Evolutionary conservation across 768 basidiomycete species (phyloP).

Genomic region (button mushroom (Agaricus bisporus)): DNA sequence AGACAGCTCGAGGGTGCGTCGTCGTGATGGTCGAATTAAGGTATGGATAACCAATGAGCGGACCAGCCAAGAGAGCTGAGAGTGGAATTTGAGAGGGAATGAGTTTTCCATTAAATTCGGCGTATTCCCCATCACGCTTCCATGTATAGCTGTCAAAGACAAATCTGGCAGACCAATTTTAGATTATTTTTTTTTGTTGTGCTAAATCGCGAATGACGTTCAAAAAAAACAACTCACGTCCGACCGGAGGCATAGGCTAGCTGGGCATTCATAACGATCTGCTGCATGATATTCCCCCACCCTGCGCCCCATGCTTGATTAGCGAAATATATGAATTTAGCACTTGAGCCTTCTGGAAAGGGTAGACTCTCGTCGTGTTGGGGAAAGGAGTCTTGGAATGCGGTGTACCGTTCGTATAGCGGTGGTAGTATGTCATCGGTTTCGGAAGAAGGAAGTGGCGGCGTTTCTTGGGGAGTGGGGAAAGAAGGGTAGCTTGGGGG

Average conservation of each 20-base stretch:
- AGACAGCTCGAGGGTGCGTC: constrained; percentile 37
- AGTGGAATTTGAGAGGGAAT: constrained; percentile 52
- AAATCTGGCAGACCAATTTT: constrained; percentile 25
- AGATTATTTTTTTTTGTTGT: neutral
- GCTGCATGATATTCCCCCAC: constrained; percentile 61
- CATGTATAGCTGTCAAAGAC: constrained; percentile 60
- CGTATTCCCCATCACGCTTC: constrained; percentile 37
- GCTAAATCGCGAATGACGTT: neutral
- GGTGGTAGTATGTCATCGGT: constrained; percentile 27
- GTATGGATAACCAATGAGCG: constrained; percentile 11
- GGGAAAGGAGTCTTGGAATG: constrained; percentile 37
- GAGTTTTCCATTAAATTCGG: constrained; percentile 38
- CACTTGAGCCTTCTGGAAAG: constrained; percentile 32
- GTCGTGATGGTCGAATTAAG: constrained; percentile 17
- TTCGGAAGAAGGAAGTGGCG: neutral
- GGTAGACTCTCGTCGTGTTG: constrained; percentile 36
- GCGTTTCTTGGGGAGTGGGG: neutral
- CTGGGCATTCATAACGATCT: constrained; percentile 45
- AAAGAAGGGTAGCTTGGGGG: constrained; percentile 5
- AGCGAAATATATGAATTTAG: constrained; percentile 41
- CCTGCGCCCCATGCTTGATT: constrained; percentile 47
- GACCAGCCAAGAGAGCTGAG: constrained; percentile 46
- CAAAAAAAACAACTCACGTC: constrained; percentile 31
- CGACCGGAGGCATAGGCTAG: constrained; percentile 41
- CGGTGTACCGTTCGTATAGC: constrained; percentile 36